phyloP scores from a whole-genome alignment of 78 protist species.

The Diacronema lutheri region DNA sequence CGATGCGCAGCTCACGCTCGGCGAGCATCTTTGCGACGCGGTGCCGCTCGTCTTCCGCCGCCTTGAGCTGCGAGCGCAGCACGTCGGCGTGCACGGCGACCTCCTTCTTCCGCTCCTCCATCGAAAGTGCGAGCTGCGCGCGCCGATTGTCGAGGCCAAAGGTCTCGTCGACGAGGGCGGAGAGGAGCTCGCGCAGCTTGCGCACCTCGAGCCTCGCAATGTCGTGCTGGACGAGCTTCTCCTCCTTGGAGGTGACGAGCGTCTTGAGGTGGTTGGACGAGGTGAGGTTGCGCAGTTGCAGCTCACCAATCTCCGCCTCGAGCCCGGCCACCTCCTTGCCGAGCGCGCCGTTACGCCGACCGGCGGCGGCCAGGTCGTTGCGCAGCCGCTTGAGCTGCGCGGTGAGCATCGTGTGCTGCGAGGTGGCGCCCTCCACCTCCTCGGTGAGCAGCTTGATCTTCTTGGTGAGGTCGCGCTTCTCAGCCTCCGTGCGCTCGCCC shows the following conservation, averaged over 20 bases:
- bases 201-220: constrained; percentile 59
- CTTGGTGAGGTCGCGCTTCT: constrained; percentile 38
- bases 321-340: not conserved
- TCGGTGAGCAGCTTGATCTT: constrained; percentile 35
- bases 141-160: constrained; percentile 62
- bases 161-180: constrained; percentile 42
- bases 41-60: constrained; percentile 50
- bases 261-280: constrained; percentile 5
- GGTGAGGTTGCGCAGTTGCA: constrained; percentile 1
- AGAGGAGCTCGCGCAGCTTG: constrained; percentile 43
- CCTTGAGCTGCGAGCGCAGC: constrained; percentile 48
- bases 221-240: constrained; percentile 51
- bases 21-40: constrained; percentile 5
- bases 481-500: constrained; percentile 53
- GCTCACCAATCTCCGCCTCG: not conserved
- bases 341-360: not conserved
- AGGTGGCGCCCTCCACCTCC: not conserved
- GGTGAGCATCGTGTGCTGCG: not conserved
- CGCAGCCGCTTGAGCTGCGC: not conserved
- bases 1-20: constrained; percentile 34
- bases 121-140: constrained; percentile 52
- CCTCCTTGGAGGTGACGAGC: constrained; percentile 44
- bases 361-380: constrained; percentile 9
- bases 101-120: constrained; percentile 60
- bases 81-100: constrained; percentile 50